Evolutionary conservation across 2,329 filamentous ascomycete species (phyloP).

Genomic region (Aureobasidium leucospermi): DNA sequence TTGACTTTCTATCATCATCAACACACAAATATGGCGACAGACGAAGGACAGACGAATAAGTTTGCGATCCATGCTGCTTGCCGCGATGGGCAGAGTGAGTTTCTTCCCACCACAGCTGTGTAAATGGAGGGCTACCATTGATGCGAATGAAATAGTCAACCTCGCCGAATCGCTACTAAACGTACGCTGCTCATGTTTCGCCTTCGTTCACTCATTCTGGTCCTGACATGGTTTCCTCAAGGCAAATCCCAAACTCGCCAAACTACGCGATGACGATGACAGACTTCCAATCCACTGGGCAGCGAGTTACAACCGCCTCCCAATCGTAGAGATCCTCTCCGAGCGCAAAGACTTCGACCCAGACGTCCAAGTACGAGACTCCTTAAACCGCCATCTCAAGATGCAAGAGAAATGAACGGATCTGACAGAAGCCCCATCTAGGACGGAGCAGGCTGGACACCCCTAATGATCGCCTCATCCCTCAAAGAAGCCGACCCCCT

Average conservation of each 20-base stretch:
- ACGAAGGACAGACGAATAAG: constrained; percentile 42
- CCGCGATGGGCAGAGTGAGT: constrained; percentile 72
- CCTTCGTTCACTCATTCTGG: not conserved
- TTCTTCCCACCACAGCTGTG: not conserved
- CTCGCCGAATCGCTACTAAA: constrained; percentile 68
- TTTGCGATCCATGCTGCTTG: constrained; percentile 84
- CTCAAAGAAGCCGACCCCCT: constrained; percentile 64
- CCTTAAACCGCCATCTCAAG: too few species aligned
- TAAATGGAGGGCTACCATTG: constrained; percentile 6
- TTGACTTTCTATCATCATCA: not conserved
- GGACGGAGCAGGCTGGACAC: constrained; percentile 76
- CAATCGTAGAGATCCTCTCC: constrained; percentile 66
- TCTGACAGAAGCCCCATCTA: constrained; percentile 24
- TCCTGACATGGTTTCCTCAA: constrained; percentile 27
- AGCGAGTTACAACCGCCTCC: constrained; percentile 68
- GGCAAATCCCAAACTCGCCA: constrained; percentile 73
- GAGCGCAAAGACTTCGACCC: constrained; percentile 70
- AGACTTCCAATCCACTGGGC: constrained; percentile 94
- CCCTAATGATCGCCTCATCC: constrained; percentile 74
- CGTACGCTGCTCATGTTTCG: constrained; percentile 33
- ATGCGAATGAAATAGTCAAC: constrained; percentile 43
- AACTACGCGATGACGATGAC: constrained; percentile 72
- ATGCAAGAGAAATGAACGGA: too few species aligned
- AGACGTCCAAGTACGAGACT: constrained; percentile 65
- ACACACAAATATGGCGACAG: not conserved